Evolutionary conservation across 2,329 filamentous ascomycete species (phyloP), one percentile per base, ranked within the genome.

Genomic region (Aulographum hederae): DNA sequence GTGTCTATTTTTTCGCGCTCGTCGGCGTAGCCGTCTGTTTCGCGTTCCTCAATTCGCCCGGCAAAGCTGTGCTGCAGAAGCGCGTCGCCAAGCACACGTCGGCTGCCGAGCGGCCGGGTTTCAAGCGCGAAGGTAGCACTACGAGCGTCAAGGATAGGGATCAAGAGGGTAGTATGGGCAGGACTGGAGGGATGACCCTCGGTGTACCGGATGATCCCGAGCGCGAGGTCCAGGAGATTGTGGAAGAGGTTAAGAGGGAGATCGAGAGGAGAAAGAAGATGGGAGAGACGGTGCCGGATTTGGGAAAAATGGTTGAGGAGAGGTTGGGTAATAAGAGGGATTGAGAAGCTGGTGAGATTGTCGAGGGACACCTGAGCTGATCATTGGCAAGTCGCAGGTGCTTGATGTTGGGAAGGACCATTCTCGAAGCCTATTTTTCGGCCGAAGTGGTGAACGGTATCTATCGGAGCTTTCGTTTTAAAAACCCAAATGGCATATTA

Each of bases 1-100:
- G 79, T 26, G 78, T 94, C 21, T 89, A 93, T 57, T 95, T 84
- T 58, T 98, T 91, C 54, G 73, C 69, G 19, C 61, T 89, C 33
- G 47, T 85, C 38, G 74, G 73, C 41, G 78, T 78, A 1, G 54
- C 61, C 6, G 50, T 57, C 0, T 69, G 73, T 13, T 69, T 85
- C 34, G 68, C 61, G 5, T 77, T 93, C 57, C 93, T 95, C 47
- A 67, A 73, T 26, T 81, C 78, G 1, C 81, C 82, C 0, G 78
- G 70, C 2, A 91, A 85, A 51, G 53, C 57, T 4, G 56, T 48
- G 37, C 47, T 54, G 17, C 33, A 38, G 30, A 45, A 46, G 36
- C 46, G 53, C 34, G 48, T 62, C 27, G 50, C 55, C 31, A 48
- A 53, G 26, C 45, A 45, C 5, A 43, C 34, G n/a, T 36, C 36